phyloP scores from a whole-genome alignment of 352 stramenopile species.

The Phytophthora idaei region DNA sequence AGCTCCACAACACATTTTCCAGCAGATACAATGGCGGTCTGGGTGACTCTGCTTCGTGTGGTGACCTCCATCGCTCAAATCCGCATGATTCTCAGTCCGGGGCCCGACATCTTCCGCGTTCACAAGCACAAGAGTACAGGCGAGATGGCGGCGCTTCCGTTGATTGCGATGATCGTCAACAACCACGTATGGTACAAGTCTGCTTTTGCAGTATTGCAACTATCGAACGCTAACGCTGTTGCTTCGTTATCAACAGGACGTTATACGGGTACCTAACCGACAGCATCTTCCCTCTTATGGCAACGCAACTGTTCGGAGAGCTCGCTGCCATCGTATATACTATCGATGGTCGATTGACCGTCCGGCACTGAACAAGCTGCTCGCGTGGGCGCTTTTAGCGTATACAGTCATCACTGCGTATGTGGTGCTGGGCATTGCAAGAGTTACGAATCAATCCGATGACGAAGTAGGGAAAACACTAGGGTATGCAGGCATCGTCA shows the following conservation, averaged over 20 bases:
- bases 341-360: conserved; percentile 27
- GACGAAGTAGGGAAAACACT: conserved; percentile 36
- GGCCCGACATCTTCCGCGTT: conserved; percentile 22
- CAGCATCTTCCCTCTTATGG: conserved; percentile 43
- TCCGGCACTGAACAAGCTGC: conserved; percentile 11
- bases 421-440: conserved; percentile 34
- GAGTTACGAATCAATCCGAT: conserved; percentile 39
- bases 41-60: conserved; percentile 26
- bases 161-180: conserved; percentile 29
- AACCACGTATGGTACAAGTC: conserved; percentile 11
- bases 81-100: conserved; percentile 27
- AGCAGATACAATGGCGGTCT: conserved; percentile 8
- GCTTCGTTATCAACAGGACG: conserved; percentile 4
- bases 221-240: not conserved
- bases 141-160: conserved; percentile 19
- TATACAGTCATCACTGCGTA: conserved; percentile 34
- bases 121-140: conserved; percentile 19
- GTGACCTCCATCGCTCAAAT: conserved; percentile 23
- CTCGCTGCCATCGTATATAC: conserved; percentile 30
- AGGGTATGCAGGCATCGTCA: conserved; percentile 34
- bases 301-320: conserved; percentile 30
- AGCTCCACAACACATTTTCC: not conserved
- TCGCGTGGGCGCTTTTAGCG: conserved; percentile 4
- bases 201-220: not conserved
- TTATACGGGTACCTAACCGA: conserved; percentile 37